These are phyloP conservation scores for Pezicula neosporulosa DNA, from an alignment of 2,329 filamentous ascomycete species.

Conservation along the genomic window DNA sequence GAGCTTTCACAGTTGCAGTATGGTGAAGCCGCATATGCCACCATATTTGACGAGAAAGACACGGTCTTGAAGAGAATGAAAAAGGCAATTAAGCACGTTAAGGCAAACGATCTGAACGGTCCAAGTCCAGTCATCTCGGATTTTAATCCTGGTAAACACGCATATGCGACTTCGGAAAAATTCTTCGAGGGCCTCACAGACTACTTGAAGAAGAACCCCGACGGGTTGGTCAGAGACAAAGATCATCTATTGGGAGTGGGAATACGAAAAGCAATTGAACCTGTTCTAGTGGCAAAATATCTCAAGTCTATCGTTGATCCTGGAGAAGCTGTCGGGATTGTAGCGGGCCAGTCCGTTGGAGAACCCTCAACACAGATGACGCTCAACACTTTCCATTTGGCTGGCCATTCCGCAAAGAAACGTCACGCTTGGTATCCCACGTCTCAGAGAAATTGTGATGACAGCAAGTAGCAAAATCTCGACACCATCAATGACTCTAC, in stretches of 20 bases:
- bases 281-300: conserved; percentile 88
- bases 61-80: conserved; percentile 69
- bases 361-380: conserved; percentile 99
- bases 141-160: conserved; percentile 72
- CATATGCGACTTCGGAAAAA: conserved; percentile 84
- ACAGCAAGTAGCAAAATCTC: conserved; percentile 87
- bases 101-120: conserved; percentile 48
- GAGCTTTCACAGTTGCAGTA: conserved; percentile 75
- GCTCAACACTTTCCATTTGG: conserved; percentile 98
- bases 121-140: conserved; percentile 69
- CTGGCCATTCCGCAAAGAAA: conserved; percentile 98
- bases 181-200: conserved; percentile 71
- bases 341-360: conserved; percentile 93
- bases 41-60: conserved; percentile 63
- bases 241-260: conserved; percentile 30
- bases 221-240: conserved; percentile 53
- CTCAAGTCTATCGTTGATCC: conserved; percentile 88
- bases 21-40: conserved; percentile 46
- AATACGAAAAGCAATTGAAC: conserved; percentile 50
- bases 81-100: conserved; percentile 71
- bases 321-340: conserved; percentile 93
- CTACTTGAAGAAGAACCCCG: conserved; percentile 76
- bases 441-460: conserved; percentile 97
- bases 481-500: conserved; percentile 85
- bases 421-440: conserved; percentile 96